phyloP scores from a whole-genome alignment of 176 grass and related monocot genomes.

The Dendrocalamus sinicus region DNA sequence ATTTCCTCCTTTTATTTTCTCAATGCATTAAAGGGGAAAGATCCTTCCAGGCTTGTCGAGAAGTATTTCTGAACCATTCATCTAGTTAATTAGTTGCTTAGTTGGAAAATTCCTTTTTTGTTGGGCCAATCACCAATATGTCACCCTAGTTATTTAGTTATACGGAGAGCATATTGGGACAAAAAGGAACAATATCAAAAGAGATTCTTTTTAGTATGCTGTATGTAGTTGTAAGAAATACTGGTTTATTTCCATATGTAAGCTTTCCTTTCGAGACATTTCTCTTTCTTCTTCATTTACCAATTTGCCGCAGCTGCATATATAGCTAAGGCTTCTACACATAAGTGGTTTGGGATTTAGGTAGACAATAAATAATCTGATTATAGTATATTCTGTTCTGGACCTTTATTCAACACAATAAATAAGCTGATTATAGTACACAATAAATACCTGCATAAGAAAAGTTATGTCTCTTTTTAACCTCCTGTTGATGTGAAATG shows the following conservation, averaged over 20 bases:
- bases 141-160: background rate
- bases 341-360: background rate
- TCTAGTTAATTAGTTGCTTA: background rate
- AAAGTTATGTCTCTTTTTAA: background rate
- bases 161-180: background rate
- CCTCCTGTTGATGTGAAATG: conserved; percentile 14
- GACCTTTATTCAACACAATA: background rate
- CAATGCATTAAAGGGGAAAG: background rate
- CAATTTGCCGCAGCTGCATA: background rate
- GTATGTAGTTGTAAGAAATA: background rate
- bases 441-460: background rate
- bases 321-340: conserved; percentile 2
- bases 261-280: background rate
- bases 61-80: conserved; percentile 4
- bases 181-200: conserved; percentile 22
- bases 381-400: background rate
- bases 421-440: conserved; percentile 4
- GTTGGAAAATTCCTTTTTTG: background rate
- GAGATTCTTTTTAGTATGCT: background rate
- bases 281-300: background rate
- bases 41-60: background rate
- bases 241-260: background rate
- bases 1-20: background rate
- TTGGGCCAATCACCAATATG: background rate
- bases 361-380: background rate